phyloP scores from a whole-genome alignment of 2,329 filamentous ascomycete species.

The Aspergillus sp. region DNA sequence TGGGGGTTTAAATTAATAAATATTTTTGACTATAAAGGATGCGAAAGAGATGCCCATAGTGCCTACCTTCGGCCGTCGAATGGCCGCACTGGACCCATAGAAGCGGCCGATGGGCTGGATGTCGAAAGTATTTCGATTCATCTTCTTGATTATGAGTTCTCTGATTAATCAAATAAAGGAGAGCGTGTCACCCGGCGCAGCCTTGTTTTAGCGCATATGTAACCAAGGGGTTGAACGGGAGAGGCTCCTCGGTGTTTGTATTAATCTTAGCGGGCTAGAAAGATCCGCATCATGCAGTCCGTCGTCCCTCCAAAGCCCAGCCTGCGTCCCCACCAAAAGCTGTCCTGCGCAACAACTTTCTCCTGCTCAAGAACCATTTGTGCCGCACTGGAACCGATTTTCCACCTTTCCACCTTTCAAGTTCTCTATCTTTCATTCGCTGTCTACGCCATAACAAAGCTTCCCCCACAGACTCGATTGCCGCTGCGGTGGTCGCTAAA shows the following conservation, averaged over 20 bases:
- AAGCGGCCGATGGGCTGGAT: conserved; percentile 72
- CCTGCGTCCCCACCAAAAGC: conserved; percentile 18
- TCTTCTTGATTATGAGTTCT: conserved; percentile 13
- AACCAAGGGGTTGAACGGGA: neutral
- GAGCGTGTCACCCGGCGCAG: neutral
- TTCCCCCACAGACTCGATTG: neutral
- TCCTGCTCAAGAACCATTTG: neutral
- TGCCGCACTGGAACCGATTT: neutral
- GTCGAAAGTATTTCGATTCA: conserved; percentile 52
- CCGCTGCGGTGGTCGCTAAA: neutral
- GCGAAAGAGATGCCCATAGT: neutral
- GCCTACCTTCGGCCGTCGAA: conserved; percentile 70
- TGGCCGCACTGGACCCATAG: conserved; percentile 64
- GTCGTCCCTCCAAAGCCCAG: neutral
- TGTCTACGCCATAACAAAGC: neutral
- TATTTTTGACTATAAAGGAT: neutral
- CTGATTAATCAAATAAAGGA: neutral
- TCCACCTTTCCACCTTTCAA: neutral
- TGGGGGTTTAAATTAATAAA: conserved; percentile 36
- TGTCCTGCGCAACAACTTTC: conserved; percentile 8
- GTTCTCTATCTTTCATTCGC: neutral
- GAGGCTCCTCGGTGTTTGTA: neutral
- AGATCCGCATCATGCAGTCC: conserved; percentile 5
- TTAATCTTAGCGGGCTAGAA: conserved; percentile 9
- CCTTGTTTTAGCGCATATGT: neutral